Evolutionary conservation across 257 asterid genomes (phyloP).

Genomic region (Solanum clarkiae): DNA sequence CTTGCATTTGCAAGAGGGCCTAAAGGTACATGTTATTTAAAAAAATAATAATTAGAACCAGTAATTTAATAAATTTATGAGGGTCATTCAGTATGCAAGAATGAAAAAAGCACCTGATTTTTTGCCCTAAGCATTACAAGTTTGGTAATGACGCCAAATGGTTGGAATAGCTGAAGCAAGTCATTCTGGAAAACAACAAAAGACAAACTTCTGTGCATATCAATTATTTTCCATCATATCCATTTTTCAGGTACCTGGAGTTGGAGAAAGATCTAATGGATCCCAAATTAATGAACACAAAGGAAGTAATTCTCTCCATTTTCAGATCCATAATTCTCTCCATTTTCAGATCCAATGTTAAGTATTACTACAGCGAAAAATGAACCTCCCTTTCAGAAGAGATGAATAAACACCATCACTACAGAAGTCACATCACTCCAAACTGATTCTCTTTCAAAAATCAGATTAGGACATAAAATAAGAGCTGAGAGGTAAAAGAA

Average conservation of each 20-base stretch:
- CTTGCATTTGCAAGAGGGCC: constrained; percentile 99
- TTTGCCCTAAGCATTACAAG: constrained; percentile 98
- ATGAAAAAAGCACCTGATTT: constrained; percentile 59
- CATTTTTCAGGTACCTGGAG: background rate
- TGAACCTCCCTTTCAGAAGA: background rate
- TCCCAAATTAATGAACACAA: background rate
- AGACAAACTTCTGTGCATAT: background rate
- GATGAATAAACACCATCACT: background rate
- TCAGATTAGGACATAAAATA: background rate
- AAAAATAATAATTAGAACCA: background rate
- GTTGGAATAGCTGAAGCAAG: constrained; percentile 95
- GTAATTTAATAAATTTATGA: background rate
- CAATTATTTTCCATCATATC: background rate
- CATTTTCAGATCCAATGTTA: background rate
- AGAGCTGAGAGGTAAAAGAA: background rate
- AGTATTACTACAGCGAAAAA: background rate
- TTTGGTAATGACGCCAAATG: constrained; percentile 83
- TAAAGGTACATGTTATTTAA: constrained; percentile 7
- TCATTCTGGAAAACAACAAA: constrained; percentile 52
- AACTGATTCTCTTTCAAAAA: background rate
- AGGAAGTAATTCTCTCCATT: background rate
- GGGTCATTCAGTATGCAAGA: background rate
- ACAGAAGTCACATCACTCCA: background rate
- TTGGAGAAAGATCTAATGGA: background rate
- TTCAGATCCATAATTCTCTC: background rate